Evolutionary conservation across 371 early-diverging fungal genomes (phyloP).

Genomic region (Syncephalastrum contaminatum): DNA sequence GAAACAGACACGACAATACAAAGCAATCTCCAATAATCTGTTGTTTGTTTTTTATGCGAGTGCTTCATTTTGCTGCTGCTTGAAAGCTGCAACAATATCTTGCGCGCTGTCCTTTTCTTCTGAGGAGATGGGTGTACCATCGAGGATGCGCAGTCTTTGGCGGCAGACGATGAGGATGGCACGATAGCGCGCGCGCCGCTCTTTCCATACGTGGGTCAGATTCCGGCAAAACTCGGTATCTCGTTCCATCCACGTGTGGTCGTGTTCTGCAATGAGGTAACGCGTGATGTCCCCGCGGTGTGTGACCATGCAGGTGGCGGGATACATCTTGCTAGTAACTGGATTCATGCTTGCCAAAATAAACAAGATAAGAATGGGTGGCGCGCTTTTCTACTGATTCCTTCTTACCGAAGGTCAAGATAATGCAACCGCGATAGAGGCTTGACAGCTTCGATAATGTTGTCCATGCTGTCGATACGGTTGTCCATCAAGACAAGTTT

Average conservation of each 20-base stretch:
- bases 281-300: slow-evolving; percentile 16
- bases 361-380: not conserved
- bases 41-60: too few species aligned
- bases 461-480: slow-evolving; percentile 36
- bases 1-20: too few species aligned
- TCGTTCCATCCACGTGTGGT: slow-evolving; percentile 40
- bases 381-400: not conserved
- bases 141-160: slow-evolving; percentile 41
- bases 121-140: slow-evolving; percentile 29
- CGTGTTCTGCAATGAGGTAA: slow-evolving; percentile 31
- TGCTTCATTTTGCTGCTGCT: slow-evolving; percentile 5
- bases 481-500: slow-evolving; percentile 54
- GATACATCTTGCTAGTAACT: slow-evolving; percentile 30
- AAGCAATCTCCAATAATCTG: too few species aligned
- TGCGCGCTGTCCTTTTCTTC: slow-evolving; percentile 7
- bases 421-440: slow-evolving; percentile 37
- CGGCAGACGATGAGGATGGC: slow-evolving; percentile 45
- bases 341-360: slow-evolving; percentile 29
- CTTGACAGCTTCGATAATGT: slow-evolving; percentile 33
- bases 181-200: slow-evolving; percentile 43
- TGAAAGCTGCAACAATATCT: slow-evolving; percentile 1
- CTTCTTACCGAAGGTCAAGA: slow-evolving; percentile 47
- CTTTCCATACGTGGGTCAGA: slow-evolving; percentile 40
- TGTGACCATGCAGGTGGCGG: slow-evolving; percentile 10
- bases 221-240: slow-evolving; percentile 35